A percentile compares a stretch with the other conserved stretches of the same genome.
These are phyloP conservation scores for Penicillium cosmopolitanum DNA, from an alignment of 495 filamentous ascomycete species.

Conservation along the genomic window DNA sequence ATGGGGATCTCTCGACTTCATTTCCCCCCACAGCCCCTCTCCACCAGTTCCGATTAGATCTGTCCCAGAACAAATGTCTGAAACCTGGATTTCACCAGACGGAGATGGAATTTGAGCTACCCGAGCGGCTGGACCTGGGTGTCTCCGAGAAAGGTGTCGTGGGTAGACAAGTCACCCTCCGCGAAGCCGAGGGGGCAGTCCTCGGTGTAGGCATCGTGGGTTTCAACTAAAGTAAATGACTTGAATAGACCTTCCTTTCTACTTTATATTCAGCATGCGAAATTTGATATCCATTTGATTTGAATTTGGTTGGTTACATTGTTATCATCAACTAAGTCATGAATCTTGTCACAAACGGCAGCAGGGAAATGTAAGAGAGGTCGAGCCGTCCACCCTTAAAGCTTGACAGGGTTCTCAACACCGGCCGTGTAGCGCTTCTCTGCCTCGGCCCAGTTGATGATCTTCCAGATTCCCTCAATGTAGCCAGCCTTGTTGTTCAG, in stretches of 20 bases:
- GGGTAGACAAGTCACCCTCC: slow-evolving; percentile 41
- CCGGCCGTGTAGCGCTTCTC: slow-evolving; percentile 70
- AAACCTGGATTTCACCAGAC: not conserved
- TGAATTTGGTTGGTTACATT: not conserved
- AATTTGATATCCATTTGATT: slow-evolving; percentile 14
- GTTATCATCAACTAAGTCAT: not conserved
- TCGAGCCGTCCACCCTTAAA: slow-evolving; percentile 2
- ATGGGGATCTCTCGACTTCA: slow-evolving; percentile 38
- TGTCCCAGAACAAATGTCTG: slow-evolving; percentile 10
- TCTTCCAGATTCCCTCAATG: slow-evolving; percentile 91
- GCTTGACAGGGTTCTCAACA: slow-evolving; percentile 33
- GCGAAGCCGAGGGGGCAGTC: slow-evolving; percentile 24
- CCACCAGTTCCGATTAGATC: slow-evolving; percentile 29
- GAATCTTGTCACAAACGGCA: not conserved
- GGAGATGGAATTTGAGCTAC: slow-evolving; percentile 54
- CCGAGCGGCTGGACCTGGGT: slow-evolving; percentile 61
- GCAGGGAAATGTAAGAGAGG: not conserved
- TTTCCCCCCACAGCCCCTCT: slow-evolving; percentile 18
- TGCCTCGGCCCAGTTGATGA: slow-evolving; percentile 92
- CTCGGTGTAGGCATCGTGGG: slow-evolving; percentile 45
- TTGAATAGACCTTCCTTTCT: not conserved
- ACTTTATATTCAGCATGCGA: not conserved
- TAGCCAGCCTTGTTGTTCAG: slow-evolving; percentile 97
- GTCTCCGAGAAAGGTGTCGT: slow-evolving; percentile 48
- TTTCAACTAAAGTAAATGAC: slow-evolving; percentile 32